Evolutionary conservation across 345 rosid species (phyloP).

Genomic region (Psidium guajava): DNA sequence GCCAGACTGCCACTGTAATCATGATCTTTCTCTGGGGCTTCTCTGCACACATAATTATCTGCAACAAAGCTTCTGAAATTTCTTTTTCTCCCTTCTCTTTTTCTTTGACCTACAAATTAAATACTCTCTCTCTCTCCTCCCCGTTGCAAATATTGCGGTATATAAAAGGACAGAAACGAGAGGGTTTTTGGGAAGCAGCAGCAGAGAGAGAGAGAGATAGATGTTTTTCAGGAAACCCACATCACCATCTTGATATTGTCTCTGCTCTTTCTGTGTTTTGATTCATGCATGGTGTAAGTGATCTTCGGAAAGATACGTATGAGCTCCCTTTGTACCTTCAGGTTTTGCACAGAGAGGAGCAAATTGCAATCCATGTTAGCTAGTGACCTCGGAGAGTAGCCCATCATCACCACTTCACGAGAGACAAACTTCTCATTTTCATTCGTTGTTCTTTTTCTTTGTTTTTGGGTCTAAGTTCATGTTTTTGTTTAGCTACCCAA

Average conservation of each 20-base stretch:
- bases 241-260: background rate
- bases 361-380: background rate
- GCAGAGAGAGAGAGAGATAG: background rate
- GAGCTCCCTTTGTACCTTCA: background rate
- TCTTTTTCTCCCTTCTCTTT: background rate
- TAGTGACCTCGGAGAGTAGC: background rate
- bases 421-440: conserved; percentile 21
- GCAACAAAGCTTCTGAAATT: conserved; percentile 9
- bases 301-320: background rate
- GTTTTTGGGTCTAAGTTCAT: background rate
- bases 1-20: conserved; percentile 60
- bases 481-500: conserved; percentile 8
- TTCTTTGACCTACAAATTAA: background rate
- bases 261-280: background rate
- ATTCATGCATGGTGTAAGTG: background rate
- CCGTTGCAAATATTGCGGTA: conserved; percentile 13
- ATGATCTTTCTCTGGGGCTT: conserved; percentile 25
- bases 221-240: background rate
- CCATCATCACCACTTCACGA: conserved; percentile 57
- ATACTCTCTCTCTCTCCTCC: background rate
- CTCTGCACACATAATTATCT: background rate
- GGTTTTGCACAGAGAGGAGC: background rate
- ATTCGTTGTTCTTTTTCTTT: conserved; percentile 2
- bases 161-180: conserved; percentile 19
- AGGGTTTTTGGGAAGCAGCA: conserved; percentile 66